Conservation (phyloP, 352 stramenopile species). For the Phytopythium boreale region DNA sequence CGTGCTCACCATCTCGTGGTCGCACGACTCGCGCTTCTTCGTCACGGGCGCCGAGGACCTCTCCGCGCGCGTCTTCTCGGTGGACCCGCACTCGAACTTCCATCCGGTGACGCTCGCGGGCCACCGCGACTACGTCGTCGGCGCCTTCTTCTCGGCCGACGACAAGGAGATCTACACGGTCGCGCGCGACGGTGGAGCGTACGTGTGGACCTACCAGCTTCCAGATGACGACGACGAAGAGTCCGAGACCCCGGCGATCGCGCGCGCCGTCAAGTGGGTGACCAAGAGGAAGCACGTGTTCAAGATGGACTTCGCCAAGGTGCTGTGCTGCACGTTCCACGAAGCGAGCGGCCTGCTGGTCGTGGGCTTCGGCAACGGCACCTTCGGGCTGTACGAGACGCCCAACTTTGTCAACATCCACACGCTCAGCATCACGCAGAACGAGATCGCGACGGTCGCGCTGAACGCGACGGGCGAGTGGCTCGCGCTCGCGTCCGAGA, state of each 20-base stretch:
- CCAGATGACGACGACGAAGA: slow-evolving; percentile 42
- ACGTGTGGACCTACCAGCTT: slow-evolving; percentile 80
- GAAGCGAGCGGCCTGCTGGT: slow-evolving; percentile 86
- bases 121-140: slow-evolving; percentile 85
- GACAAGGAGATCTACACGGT: slow-evolving; percentile 86
- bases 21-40: slow-evolving; percentile 88
- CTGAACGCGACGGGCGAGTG: slow-evolving; percentile 97
- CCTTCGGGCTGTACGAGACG: slow-evolving; percentile 98
- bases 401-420: slow-evolving; percentile 96
- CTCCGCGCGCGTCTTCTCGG: slow-evolving; percentile 84
- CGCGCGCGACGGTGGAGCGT: slow-evolving; percentile 82
- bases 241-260: slow-evolving; percentile 43
- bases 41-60: slow-evolving; percentile 88
- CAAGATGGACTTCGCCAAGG: slow-evolving; percentile 90
- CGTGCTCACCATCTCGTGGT: slow-evolving; percentile 85
- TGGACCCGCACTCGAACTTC: slow-evolving; percentile 70
- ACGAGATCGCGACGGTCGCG: slow-evolving; percentile 89
- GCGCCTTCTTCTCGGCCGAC: slow-evolving; percentile 83
- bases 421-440: slow-evolving; percentile 91
- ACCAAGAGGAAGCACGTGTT: slow-evolving; percentile 86
- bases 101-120: slow-evolving; percentile 85
- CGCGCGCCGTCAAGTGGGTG: slow-evolving; percentile 77
- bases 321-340: slow-evolving; percentile 90
- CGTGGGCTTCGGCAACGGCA: slow-evolving; percentile 95
- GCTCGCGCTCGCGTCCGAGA: slow-evolving; percentile 96